phyloP scores from a whole-genome alignment of 176 grass and related monocot genomes.

The Zoysia japonica region DNA sequence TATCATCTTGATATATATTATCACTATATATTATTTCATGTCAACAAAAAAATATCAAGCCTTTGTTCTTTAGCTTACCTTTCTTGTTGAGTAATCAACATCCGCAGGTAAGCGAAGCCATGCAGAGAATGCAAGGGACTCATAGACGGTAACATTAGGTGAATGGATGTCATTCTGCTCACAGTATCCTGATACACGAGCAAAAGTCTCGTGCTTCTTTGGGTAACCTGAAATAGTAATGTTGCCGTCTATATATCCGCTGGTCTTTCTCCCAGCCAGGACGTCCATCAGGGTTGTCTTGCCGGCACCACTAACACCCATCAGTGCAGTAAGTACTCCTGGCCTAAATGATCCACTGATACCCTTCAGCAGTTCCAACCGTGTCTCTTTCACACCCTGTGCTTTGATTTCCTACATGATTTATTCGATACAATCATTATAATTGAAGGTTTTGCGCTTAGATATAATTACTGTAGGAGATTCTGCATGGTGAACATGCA shows the following conservation, averaged over 20 bases:
- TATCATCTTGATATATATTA: constrained; percentile 1
- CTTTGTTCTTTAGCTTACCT: constrained; percentile 47
- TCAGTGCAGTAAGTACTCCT: constrained; percentile 75
- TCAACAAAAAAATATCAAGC: neutral
- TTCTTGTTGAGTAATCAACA: constrained; percentile 65
- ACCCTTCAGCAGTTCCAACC: constrained; percentile 65
- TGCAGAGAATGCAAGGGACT: constrained; percentile 71
- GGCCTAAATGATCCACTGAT: constrained; percentile 82
- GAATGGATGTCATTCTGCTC: constrained; percentile 90
- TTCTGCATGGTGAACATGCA: neutral
- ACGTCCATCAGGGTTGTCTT: constrained; percentile 91
- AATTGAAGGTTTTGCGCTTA: constrained; percentile 2
- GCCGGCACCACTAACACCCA: constrained; percentile 86
- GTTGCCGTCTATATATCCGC: constrained; percentile 73
- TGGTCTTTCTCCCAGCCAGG: constrained; percentile 67
- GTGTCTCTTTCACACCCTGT: constrained; percentile 60
- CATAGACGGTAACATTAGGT: constrained; percentile 73
- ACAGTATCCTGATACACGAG: constrained; percentile 80
- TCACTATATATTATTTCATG: neutral
- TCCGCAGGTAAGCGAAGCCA: constrained; percentile 55
- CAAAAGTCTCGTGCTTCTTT: constrained; percentile 90
- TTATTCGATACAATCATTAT: constrained; percentile 20
- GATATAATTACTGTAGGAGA: neutral
- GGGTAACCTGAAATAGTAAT: constrained; percentile 75
- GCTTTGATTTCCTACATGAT: constrained; percentile 76